A percentile compares a stretch with the other conserved stretches of the same genome.
Evolutionary conservation across 2,329 filamentous ascomycete species (phyloP).

Genomic region (Xylaria sp.): DNA sequence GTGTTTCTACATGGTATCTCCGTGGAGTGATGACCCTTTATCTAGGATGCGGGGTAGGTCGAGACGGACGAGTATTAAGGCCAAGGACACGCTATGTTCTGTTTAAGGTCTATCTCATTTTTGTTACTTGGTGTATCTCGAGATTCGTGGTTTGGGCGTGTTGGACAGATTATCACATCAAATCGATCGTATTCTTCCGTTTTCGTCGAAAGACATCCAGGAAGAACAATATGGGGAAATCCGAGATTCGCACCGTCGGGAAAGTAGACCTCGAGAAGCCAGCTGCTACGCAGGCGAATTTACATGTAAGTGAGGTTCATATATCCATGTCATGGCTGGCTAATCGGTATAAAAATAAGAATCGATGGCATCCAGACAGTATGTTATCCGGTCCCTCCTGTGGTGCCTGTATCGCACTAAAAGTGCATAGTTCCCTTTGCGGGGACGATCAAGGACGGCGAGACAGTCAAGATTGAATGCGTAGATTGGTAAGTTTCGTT

Average conservation of each 20-base stretch:
- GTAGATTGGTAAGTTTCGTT: constrained; percentile 71
- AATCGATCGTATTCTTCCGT: not conserved
- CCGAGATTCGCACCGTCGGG: constrained; percentile 74
- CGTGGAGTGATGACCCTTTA: constrained; percentile 8
- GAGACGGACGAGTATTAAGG: constrained; percentile 15
- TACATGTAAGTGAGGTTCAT: constrained; percentile 69
- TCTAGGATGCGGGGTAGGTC: constrained; percentile 42
- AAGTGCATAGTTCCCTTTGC: constrained; percentile 72
- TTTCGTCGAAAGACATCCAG: not conserved
- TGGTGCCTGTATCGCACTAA: constrained; percentile 6
- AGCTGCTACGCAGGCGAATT: constrained; percentile 73
- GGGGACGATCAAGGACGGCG: constrained; percentile 80
- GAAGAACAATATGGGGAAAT: constrained; percentile 50
- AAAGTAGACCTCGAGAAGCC: constrained; percentile 79
- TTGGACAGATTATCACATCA: not conserved
- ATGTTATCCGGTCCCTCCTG: constrained; percentile 45
- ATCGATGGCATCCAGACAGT: constrained; percentile 95
- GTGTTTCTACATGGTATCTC: constrained; percentile 4
- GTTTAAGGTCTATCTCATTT: not conserved
- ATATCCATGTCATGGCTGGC: not conserved
- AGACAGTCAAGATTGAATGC: constrained; percentile 94
- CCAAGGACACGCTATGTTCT: not conserved
- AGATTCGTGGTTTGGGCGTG: not conserved
- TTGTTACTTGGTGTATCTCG: not conserved
- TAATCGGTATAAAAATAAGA: constrained; percentile 56